Evolutionary conservation across 2,329 filamentous ascomycete genomes (phyloP), one percentile per base, ranked within the genome.

Genomic region (Biscogniauxia marginata): DNA sequence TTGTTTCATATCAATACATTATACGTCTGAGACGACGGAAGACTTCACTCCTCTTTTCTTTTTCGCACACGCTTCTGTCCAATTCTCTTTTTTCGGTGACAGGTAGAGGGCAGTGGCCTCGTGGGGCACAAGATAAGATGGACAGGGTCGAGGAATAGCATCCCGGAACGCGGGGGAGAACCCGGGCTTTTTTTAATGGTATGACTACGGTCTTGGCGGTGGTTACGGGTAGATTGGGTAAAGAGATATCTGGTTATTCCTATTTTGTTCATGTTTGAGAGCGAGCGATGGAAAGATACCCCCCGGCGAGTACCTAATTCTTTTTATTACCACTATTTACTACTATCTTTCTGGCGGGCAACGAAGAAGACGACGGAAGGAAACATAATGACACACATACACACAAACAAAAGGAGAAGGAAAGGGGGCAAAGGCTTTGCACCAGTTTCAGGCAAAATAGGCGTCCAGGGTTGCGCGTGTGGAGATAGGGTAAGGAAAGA

Each of bases 211-310:
- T 22, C 54, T 61, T 61, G 48, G 61, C 55, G 51, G 55, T 34
- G 58, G 56, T 57, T 51, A 55, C 56, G 48, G 60, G 61, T 64
- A 63, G 60, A 64, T 63, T 63, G 60, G 59, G 57, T 52, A 56
- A 53, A 52, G 49, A 44, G 57, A 60, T 52, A 48, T 56, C 50
- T 52, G 23, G 49, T 53, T 25, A 30, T 53, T 49, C 55, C 49
- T 61, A 53, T 53, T 56, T 53, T 61, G 56, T 23, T 55, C 51
- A 39, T 54, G 25, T 48, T 54, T 49, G 58, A 49, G 54, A 50
- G 53, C 46, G 13, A 50, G 59, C 55, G 63, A 62, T 57, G 60
- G 58, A 61, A 61, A 66, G 65, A 67, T 66, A 67, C 65, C 65
- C 65, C n/a, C 60, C 56, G 53, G 47, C 54, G 30, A 39, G 30